Base-by-base conservation (phyloP, 225 moss, liverwort and hornwort genomes). In the Bryum argenteum region DNA sequence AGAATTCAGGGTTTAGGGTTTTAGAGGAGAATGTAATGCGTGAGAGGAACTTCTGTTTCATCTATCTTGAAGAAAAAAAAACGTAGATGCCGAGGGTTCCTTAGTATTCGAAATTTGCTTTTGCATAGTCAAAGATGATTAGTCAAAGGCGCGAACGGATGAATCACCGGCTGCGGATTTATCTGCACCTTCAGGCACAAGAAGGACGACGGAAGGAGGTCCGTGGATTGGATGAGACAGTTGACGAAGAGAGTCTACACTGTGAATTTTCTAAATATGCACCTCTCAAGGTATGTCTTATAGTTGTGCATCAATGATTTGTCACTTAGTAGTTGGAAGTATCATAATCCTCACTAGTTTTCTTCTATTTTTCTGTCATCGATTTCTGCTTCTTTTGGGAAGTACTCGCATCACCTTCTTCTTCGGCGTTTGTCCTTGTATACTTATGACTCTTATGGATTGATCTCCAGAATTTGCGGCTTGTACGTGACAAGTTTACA, bases 241-340 rank as follows among this genome's bases (percentile, higher is more conserved):
- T 98, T 8, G 85, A 88, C 77, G 98, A 98, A 83, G 98, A 98
- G 66, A 94, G 75, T 71, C 70, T 98, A 63, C 94, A 94, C 69
- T 92, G 88, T 79, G 98, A 98, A 74, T 98, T 98, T 51, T 98
- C 98, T 55, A 98, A 98, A 88, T 85, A 89, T 89, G 94, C 94
- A 47, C 88, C 92, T 19, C 92, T 98, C 38, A 98, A 98, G 98
- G 98, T 98, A 74, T 63, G 58, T 24, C n/a, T 73, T 39, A 2
- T 39, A 72, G 15, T 42, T 65, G 11, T 56, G 7, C 62, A 14
- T 70, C 17, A 48, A 24, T 41, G 42, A 5, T n/a, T 73, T 21
- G 21, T 44, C 39, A 39, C 26, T 22, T 69, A 4, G 5, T 61
- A 23, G 12, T 75, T 53, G 21, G 18, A n/a, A 48, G 10, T 54